These are phyloP conservation scores for Camellia sinensis DNA, from an alignment of 148 eudicot genomes.

Conservation along the genomic window DNA sequence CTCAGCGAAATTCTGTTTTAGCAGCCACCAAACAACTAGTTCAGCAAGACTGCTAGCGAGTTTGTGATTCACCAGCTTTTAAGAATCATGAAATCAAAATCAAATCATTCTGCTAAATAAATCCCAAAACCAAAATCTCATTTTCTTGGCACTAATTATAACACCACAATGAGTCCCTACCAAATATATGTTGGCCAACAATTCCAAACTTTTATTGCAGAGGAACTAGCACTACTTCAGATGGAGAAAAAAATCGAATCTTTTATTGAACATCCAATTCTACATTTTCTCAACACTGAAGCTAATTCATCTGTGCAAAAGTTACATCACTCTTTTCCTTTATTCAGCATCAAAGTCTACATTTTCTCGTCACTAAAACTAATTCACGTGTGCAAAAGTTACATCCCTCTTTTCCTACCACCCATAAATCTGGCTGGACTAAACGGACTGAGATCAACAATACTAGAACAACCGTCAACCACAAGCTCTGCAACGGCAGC, in stretches of 20 bases:
- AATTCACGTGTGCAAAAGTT: neutral
- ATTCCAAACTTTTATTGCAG: neutral
- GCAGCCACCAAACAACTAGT: too few relatives aligned
- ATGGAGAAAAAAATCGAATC: neutral
- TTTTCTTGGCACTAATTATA: neutral
- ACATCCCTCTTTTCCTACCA: slow-evolving; percentile 15
- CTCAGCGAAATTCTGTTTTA: too few relatives aligned
- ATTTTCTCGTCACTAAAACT: neutral
- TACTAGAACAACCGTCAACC: slow-evolving; percentile 54
- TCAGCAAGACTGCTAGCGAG: too few relatives aligned
- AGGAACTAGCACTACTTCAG: neutral
- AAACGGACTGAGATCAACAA: slow-evolving; percentile 61
- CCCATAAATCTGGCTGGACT: slow-evolving; percentile 55
- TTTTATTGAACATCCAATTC: neutral
- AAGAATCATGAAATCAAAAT: neutral
- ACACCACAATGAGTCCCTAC: neutral
- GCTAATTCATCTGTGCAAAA: slow-evolving; percentile 4
- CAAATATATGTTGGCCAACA: neutral
- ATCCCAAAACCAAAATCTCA: neutral
- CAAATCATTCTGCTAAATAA: neutral
- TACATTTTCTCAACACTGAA: neutral
- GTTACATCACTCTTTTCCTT: slow-evolving; percentile 15
- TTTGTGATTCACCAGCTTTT: neutral
- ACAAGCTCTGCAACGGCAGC: slow-evolving; percentile 85
- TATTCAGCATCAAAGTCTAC: neutral